Base-by-base conservation (phyloP, 2,329 filamentous ascomycete species). In the Sporothrix humicola region DNA sequence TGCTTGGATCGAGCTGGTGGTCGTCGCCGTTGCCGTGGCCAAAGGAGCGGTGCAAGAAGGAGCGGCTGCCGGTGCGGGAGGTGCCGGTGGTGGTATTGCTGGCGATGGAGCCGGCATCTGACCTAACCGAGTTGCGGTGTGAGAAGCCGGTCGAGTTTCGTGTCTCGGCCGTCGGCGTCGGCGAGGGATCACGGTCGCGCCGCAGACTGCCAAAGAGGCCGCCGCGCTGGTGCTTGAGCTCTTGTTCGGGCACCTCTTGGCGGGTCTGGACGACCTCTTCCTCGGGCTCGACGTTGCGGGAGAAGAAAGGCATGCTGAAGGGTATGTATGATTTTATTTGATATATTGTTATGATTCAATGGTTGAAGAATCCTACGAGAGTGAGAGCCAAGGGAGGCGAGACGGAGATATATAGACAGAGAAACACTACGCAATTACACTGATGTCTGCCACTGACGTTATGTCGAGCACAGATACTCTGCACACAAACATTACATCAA, bases 1-100 rank as follows among this genome's bases (percentile, higher is more conserved):
- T 92, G 76, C 84, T 87, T 0, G 89, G 88, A 80, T 93, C 91
- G 75, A 90, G 85, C 63, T 86, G 83, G 66, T 81, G 78, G 76
- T 73, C 56, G 61, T 59, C 74, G 76, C 81, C 23, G 72, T 68
- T 83, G 76, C 87, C 83, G 73, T 82, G 77, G 69, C 85, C 83
- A 73, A 86, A 83, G 70, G 81, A 82, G 61, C 84, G 83, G 48
- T 82, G 82, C 3, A 87, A 79, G 6, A 87, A 81, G 58, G 84
- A 81, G 73, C 82, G 79, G 76, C 79, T 76, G 73, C 76, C 78
- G 58, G 76, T 75, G 31, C 31, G 31, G 6, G 87, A 81, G 56
- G 84, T 81, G 73, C 82, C 79, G 76, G 79, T 76, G 73, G 76
- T 77, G 58, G 76, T 75, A 31, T 80, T 78, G 23, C 78, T 79